These are phyloP conservation scores for Sungouiella thailandica DNA, from an alignment of 805 yeast species.

Conservation along the genomic window DNA sequence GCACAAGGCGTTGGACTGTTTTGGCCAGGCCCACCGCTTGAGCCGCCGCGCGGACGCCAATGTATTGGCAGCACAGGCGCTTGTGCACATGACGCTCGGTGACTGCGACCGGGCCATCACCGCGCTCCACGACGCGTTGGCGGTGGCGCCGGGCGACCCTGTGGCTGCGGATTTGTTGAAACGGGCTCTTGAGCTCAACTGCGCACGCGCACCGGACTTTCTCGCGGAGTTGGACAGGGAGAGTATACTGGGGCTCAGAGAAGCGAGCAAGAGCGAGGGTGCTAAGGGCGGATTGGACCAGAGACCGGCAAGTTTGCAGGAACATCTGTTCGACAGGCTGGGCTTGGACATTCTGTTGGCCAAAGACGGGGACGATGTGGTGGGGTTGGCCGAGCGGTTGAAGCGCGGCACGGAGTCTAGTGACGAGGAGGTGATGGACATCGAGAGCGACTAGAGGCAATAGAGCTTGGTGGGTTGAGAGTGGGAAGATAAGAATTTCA, in stretches of 20 bases:
- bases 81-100: constrained; percentile 69
- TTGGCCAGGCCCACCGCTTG: constrained; percentile 67
- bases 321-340: no score
- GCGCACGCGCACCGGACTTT: constrained; percentile 12
- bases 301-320: no score
- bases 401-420: constrained; percentile 45
- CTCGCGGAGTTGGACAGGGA: constrained; percentile 9
- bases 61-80: constrained; percentile 77
- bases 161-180: constrained; percentile 77
- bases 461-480: no score
- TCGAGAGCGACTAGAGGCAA: constrained; percentile 46
- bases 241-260: neutral
- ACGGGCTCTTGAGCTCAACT: constrained; percentile 68
- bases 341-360: constrained; percentile 6
- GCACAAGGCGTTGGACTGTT: constrained; percentile 67
- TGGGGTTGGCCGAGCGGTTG: constrained; percentile 34
- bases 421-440: constrained; percentile 55
- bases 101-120: constrained; percentile 64
- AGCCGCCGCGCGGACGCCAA: constrained; percentile 66
- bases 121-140: constrained; percentile 73
- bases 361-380: constrained; percentile 11
- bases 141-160: constrained; percentile 74
- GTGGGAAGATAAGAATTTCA: no score
- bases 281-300: neutral
- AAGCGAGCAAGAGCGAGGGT: no score